These are phyloP conservation scores for Aristolochia contorta DNA, from an alignment of 164 flowering plant genomes.

Conservation along the genomic window DNA sequence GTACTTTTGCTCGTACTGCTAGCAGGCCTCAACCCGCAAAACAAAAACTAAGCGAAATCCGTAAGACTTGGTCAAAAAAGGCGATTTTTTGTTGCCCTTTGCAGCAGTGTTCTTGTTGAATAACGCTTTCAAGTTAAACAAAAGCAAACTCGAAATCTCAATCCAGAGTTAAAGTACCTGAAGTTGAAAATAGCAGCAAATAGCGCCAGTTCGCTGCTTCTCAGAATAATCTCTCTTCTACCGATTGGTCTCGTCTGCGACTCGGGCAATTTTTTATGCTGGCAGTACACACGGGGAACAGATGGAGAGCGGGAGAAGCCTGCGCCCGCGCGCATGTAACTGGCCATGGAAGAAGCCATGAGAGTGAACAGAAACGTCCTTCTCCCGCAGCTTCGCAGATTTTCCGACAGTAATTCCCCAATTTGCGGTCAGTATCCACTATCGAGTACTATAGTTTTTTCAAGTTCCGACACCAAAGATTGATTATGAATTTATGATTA, in stretches of 20 bases:
- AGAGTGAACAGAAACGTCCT: neutral
- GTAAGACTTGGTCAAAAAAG: no score
- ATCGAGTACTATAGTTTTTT: no score
- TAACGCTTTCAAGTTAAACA: no score
- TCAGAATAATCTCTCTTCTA: conserved; percentile 55
- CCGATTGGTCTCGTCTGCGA: neutral
- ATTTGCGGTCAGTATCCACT: no score
- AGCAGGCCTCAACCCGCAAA: no score
- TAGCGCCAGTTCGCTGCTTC: conserved; percentile 71
- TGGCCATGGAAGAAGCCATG: neutral
- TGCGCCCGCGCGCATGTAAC: neutral
- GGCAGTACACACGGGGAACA: neutral
- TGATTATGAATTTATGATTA: no score
- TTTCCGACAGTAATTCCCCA: neutral
- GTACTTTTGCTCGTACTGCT: no score
- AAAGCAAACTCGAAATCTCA: no score
- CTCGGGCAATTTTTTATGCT: neutral
- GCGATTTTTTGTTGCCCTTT: no score
- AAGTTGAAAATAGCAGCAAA: conserved; percentile 69
- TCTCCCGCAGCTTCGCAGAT: neutral
- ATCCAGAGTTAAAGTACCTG: conserved; percentile 26
- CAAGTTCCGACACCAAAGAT: no score
- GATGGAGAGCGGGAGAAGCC: neutral
- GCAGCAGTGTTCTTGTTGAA: no score
- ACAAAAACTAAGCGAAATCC: no score